Conservation (phyloP, 768 basidiomycete species). For the Suillus americanus region DNA sequence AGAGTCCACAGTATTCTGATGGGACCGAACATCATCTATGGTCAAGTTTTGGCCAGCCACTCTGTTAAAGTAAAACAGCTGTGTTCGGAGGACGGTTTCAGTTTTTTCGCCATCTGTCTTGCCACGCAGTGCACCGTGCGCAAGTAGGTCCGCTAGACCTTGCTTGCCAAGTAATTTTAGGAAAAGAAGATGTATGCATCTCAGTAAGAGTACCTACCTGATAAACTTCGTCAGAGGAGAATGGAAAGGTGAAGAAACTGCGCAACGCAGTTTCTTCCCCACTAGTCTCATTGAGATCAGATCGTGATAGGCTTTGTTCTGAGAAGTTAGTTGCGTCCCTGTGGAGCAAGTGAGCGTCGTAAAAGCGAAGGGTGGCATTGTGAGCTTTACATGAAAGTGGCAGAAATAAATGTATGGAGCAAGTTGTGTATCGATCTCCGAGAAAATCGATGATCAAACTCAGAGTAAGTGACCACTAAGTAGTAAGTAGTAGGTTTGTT, state of each 20-base stretch:
- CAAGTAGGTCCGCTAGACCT: constrained; percentile 60
- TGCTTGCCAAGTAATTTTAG: constrained; percentile 43
- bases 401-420: not conserved
- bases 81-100: constrained; percentile 50
- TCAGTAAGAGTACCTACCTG: constrained; percentile 43
- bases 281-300: not conserved
- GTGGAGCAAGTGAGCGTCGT: not conserved
- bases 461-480: no score
- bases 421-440: not conserved
- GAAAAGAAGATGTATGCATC: constrained; percentile 6
- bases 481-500: no score
- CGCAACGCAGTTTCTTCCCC: not conserved
- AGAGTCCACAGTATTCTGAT: constrained; percentile 14
- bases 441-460: not conserved
- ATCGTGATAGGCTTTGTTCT: not conserved
- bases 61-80: constrained; percentile 76
- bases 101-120: constrained; percentile 40
- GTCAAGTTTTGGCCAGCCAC: constrained; percentile 27
- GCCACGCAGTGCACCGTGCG: constrained; percentile 38
- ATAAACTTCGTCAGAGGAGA: constrained; percentile 55
- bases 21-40: constrained; percentile 26
- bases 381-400: not conserved
- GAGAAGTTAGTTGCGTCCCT: not conserved
- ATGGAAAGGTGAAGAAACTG: constrained; percentile 47
- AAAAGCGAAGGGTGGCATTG: not conserved